A percentile compares a stretch with the other conserved stretches of the same genome.
Conservation (phyloP, 305 asterid species). For the Euphrasia arctica region DNA sequence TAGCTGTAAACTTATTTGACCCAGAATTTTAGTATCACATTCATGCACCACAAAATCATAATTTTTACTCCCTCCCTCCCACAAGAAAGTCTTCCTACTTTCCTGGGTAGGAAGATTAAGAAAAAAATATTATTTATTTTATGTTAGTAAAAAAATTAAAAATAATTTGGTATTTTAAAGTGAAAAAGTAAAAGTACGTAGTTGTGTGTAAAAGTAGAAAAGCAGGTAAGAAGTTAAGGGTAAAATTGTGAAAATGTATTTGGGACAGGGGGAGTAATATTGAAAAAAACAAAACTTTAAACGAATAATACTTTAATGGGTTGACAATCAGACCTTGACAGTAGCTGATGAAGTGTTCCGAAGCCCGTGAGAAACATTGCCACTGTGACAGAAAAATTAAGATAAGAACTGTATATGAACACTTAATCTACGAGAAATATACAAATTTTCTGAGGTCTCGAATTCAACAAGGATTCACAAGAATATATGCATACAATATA, state of each 20-base stretch:
- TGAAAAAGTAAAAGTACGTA: too few species aligned
- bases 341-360: slow-evolving; percentile 88
- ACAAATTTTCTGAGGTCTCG: slow-evolving; percentile 20
- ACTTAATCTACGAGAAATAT: slow-evolving; percentile 17
- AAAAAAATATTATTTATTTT: too few species aligned
- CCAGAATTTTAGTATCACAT: slow-evolving; percentile 14
- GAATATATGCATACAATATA: slow-evolving; percentile 15
- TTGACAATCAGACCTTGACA: slow-evolving; percentile 50
- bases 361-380: slow-evolving; percentile 82
- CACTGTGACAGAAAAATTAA: slow-evolving; percentile 49
- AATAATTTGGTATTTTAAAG: too few species aligned
- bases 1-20: slow-evolving; percentile 6
- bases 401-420: slow-evolving; percentile 28
- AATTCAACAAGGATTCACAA: slow-evolving; percentile 6
- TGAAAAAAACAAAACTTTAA: slow-evolving; percentile 14
- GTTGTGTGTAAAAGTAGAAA: too few species aligned
- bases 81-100: too few species aligned
- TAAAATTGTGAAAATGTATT: too few species aligned
- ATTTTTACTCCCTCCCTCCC: neutral
- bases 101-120: too few species aligned
- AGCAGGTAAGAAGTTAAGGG: too few species aligned
- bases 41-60: slow-evolving; percentile 15
- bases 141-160: too few species aligned
- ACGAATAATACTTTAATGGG: slow-evolving; percentile 19
- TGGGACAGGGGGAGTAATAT: neutral